Evolutionary conservation across 2,329 filamentous ascomycete genomes (phyloP), one percentile per base, ranked within the genome.

Genomic region (Akanthomyces dipterigenus): DNA sequence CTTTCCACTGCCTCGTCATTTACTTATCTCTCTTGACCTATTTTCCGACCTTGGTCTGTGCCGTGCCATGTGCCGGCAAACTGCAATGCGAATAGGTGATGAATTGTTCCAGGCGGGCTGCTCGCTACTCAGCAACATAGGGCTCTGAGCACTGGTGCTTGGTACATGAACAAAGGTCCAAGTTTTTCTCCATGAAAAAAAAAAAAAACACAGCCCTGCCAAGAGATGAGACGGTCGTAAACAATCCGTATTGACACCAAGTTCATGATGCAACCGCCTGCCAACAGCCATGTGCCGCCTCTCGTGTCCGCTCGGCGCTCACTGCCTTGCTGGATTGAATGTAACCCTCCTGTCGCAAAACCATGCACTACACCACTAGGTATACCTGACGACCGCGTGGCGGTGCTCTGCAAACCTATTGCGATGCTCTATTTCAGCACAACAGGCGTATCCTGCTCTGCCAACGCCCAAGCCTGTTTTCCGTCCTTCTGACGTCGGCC

Each of bases 201-300:
- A 43, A 20, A 11, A 28, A 43, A 20, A 54, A 38, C 7, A 40
- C 26, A 56, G 51, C 48, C 24, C 38, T 31, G 38, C 54, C 54
- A 56, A 56, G 40, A 56, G 51, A 54, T 54, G 51, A 38, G 38
- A 45, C 53, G 16, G 9, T 42, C 56, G 38, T 50, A 31, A 60
- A 53, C 36, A 51, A 36, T 43, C 14, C 24, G 46, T 22, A 34
- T 11, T 9, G 53, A 43, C 22, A 28, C 3, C 38, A 16, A 54
- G 36, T 42, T 36, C 49, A 54, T 28, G 22, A 54, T 54, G 50
- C 36, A 54, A 54, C 20, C 11, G 31, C 31, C 31, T 34, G 31
- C 7, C 4, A 34, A 34, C 31, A 9, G 18, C 20, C 3, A 11
- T 22, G 9, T 40, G 31, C 34, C 18, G n/a, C 50, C 28, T 34